phyloP scores from a whole-genome alignment of 306 rosid species.

The Abrus precatorius region DNA sequence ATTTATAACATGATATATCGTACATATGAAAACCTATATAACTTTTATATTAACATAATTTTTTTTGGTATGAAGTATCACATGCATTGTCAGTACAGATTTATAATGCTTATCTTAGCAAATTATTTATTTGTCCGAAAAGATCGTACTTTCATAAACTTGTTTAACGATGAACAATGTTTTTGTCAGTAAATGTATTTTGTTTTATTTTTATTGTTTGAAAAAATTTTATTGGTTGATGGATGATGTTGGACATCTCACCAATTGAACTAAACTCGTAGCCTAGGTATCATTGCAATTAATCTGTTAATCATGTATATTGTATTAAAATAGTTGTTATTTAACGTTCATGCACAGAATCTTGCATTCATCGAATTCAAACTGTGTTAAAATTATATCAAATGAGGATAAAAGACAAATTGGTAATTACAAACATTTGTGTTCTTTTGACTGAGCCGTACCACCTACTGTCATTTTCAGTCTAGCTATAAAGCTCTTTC shows the following conservation, averaged over 20 bases:
- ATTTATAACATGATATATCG: background rate
- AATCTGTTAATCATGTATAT: too few relatives aligned
- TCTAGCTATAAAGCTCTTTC: slow-evolving; percentile 39
- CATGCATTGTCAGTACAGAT: background rate
- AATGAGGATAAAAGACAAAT: slow-evolving; percentile 33
- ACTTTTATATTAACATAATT: too few relatives aligned
- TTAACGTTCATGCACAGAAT: background rate
- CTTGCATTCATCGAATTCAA: background rate
- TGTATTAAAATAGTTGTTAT: background rate
- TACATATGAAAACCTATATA: too few relatives aligned
- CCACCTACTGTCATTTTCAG: slow-evolving; percentile 50
- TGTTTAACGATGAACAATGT: background rate
- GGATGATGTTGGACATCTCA: background rate
- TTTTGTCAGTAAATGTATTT: background rate
- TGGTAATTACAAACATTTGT: slow-evolving; percentile 40
- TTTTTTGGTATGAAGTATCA: background rate
- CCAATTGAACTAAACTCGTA: background rate
- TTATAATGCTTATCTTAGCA: background rate
- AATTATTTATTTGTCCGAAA: too few relatives aligned
- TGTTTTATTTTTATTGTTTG: background rate
- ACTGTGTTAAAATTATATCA: background rate
- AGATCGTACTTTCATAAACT: background rate
- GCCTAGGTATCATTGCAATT: background rate
- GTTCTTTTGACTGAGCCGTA: slow-evolving; percentile 44
- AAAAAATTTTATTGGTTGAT: background rate